phyloP scores from a whole-genome alignment of 2,329 filamentous ascomycete genomes.

The Paecilomyces sp. region DNA sequence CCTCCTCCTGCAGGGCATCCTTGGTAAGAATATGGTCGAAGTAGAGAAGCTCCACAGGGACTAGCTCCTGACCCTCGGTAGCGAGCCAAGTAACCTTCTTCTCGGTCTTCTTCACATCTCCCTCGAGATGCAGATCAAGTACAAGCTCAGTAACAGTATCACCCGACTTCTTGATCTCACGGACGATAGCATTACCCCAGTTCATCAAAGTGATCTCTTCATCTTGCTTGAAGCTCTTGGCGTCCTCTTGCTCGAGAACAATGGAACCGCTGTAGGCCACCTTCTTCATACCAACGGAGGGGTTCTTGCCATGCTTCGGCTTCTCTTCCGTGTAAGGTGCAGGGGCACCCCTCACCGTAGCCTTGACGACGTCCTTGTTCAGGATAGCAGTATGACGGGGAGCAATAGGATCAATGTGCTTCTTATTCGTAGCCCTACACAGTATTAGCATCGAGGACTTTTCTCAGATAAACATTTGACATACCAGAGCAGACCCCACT shows the following conservation, averaged over 20 bases:
- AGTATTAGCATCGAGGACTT: not conserved
- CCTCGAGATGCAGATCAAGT: constrained; percentile 81
- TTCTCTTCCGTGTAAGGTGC: constrained; percentile 63
- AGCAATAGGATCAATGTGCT: constrained; percentile 70
- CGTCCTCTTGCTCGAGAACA: constrained; percentile 80
- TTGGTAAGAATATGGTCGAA: constrained; percentile 95
- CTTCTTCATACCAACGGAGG: constrained; percentile 75
- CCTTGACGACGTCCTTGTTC: constrained; percentile 63
- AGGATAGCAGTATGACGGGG: constrained; percentile 68
- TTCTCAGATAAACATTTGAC: not conserved
- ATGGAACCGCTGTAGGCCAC: constrained; percentile 70
- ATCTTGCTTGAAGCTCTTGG: constrained; percentile 68
- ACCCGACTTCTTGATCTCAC: constrained; percentile 41
- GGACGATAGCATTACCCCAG: constrained; percentile 64
- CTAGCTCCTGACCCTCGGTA: constrained; percentile 64
- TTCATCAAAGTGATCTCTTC: constrained; percentile 96
- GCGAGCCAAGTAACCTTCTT: constrained; percentile 97
- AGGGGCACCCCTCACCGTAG: constrained; percentile 59
- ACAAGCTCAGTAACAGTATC: constrained; percentile 60
- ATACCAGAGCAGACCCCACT: constrained; percentile 43
- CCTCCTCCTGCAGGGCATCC: constrained; percentile 85
- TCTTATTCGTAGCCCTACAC: constrained; percentile 55
- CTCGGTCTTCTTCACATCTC: constrained; percentile 89
- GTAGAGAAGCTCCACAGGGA: constrained; percentile 80
- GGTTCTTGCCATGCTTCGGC: constrained; percentile 85